Conservation (phyloP, 129 eudicot genomes). For the Tagetes patula region DNA sequence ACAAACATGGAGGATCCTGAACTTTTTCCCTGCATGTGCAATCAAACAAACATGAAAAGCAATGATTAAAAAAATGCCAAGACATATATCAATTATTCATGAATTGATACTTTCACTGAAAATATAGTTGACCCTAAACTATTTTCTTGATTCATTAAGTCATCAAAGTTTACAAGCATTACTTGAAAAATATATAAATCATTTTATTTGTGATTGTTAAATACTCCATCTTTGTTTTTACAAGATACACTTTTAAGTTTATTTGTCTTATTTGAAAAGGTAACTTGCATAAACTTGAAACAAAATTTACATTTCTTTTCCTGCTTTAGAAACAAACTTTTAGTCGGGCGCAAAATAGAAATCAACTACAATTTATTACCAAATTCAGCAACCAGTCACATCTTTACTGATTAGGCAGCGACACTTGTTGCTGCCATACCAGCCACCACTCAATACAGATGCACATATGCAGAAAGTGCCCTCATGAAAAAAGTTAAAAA, state of each 20-base stretch:
- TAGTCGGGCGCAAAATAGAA: neutral
- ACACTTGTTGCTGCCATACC: no score
- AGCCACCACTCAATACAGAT: no score
- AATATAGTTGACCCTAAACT: neutral
- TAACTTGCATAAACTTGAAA: neutral
- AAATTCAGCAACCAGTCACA: no score
- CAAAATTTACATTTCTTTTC: neutral
- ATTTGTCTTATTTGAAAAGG: neutral
- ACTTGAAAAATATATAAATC: neutral
- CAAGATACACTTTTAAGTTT: neutral
- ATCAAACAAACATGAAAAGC: constrained; percentile 17
- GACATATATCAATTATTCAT: neutral
- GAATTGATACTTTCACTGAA: neutral
- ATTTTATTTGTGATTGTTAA: neutral
- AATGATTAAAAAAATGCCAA: neutral
- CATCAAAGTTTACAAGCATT: neutral
- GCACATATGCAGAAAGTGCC: no score
- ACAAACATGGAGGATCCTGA: constrained; percentile 79
- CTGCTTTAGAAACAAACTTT: neutral
- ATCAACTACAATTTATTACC: neutral
- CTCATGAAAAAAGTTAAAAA: no score
- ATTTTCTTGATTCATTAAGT: neutral
- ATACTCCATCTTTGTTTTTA: neutral
- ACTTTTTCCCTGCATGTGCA: constrained; percentile 65
- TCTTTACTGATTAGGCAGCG: no score